Evolutionary conservation across 2,329 filamentous ascomycete species (phyloP), one percentile per base, ranked within the genome.

Genomic region (Xylaria sp.): DNA sequence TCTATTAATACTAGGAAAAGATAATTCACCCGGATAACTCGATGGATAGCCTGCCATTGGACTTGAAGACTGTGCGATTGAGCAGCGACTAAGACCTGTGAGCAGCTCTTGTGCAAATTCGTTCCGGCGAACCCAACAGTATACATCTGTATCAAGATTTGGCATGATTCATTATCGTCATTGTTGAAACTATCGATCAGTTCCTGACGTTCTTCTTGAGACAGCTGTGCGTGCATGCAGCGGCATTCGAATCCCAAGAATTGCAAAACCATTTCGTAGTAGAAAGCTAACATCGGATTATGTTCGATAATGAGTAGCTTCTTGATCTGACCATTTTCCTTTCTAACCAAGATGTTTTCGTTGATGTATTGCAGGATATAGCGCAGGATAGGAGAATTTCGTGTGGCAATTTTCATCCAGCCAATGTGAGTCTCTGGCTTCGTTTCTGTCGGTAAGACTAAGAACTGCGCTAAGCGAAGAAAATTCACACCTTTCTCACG

Each of bases 21-120:
- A n/a, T n/a, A n/a, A n/a, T n/a, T n/a, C n/a, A n/a, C n/a, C n/a
- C 77, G 72, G 52, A 78, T 78, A 8, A 78, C 75, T 56, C 77
- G 70, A 58, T 78, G 73, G 1, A 76, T 70, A 5, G 77, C 73
- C 32, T 78, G 76, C 65, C 65, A 74, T 34, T 78, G 76, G 0
- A 77, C 66, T 0, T 71, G 63, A 0, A 76, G 63, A 34, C 75
- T 77, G n/a, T 72, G 62, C 0, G 76, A 71, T 46, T 78, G 76
- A 2, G 76, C 70, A 12, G 76, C 74, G 4, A 78, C 70, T 1
- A 78, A 37, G 4, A 78, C 77, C 20, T 70, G 74, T 0, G 74
- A 73, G 37, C 77, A 78, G 32, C 57, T 75, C 48, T 75, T 74
- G 44, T 78, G 77, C 23, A 78, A 60, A 51, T 77, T 78, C 0